Percentiles rank a stretch among this genome's conserved stretches.
Evolutionary conservation across 2,329 filamentous ascomycete species (phyloP).

Genomic region (Ophiocordyceps camponoti-leonardi): DNA sequence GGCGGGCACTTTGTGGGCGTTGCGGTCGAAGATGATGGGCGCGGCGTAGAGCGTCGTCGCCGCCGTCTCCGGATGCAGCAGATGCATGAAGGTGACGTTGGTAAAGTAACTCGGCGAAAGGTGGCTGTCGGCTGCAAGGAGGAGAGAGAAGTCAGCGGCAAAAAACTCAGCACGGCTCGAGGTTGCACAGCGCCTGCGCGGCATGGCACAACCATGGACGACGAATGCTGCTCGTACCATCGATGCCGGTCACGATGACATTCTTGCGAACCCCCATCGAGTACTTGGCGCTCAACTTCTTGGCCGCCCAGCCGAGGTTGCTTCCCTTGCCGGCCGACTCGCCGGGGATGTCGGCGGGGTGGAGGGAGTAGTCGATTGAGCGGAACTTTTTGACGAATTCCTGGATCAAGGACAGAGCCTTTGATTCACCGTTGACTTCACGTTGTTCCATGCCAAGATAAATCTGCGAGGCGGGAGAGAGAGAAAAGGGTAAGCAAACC

Average conservation of each 20-base stretch:
- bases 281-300: conserved; percentile 46
- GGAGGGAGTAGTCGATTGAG: conserved; percentile 48
- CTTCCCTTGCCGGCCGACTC: conserved; percentile 61
- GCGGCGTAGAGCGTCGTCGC: conserved; percentile 48
- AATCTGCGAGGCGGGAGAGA: conserved; percentile 27
- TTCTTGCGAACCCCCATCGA: conserved; percentile 33
- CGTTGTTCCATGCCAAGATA: conserved; percentile 59
- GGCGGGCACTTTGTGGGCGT: conserved; percentile 48
- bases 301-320: conserved; percentile 55
- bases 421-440: conserved; percentile 41
- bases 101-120: conserved; percentile 51
- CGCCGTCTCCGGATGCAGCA: conserved; percentile 39
- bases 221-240: conserved; percentile 34
- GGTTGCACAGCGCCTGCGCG: not conserved
- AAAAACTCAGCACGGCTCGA: not conserved
- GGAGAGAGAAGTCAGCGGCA: conserved; percentile 1
- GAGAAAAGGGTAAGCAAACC: not conserved
- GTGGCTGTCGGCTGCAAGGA: conserved; percentile 46
- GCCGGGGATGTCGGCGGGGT: conserved; percentile 46
- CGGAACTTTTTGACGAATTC: conserved; percentile 49
- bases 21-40: conserved; percentile 59
- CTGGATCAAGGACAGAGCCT: conserved; percentile 43
- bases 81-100: conserved; percentile 45
- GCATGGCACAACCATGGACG: not conserved
- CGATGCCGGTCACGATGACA: conserved; percentile 54